Conservation (phyloP, 495 filamentous ascomycete species). For the Hypoxylon cercidicola region DNA sequence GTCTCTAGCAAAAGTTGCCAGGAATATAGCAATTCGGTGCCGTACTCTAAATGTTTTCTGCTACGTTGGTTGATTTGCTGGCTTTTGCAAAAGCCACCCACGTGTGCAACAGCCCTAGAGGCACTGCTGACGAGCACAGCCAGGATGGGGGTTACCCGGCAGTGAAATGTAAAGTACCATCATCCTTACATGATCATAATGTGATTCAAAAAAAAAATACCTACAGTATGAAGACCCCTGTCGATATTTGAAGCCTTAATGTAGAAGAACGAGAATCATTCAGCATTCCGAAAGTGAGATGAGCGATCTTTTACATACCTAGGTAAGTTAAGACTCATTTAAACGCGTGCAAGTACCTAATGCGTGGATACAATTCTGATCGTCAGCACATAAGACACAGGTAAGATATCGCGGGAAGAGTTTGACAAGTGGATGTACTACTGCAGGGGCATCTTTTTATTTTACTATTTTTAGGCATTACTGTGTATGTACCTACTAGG, state of each 20-base stretch:
- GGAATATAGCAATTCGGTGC: not conserved
- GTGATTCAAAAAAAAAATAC: no score
- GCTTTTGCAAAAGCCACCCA: conserved; percentile 10
- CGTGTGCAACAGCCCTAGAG: conserved; percentile 18
- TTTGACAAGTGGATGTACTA: conserved; percentile 10
- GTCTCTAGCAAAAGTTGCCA: no score
- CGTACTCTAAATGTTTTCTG: conserved; percentile 9
- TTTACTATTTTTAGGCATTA: conserved; percentile 26
- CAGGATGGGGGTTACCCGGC: conserved; percentile 5
- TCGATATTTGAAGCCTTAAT: not conserved
- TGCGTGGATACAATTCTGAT: conserved; percentile 21
- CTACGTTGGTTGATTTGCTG: not conserved
- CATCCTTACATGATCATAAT: no score
- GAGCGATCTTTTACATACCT: conserved; percentile 15
- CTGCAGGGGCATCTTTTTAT: conserved; percentile 18
- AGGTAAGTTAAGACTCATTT: conserved; percentile 1
- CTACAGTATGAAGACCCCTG: conserved; percentile 2
- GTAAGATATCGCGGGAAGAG: not conserved
- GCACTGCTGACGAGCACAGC: conserved; percentile 18
- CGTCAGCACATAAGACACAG: conserved; percentile 8
- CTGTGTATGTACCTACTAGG: not conserved
- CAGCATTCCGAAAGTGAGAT: conserved; percentile 8
- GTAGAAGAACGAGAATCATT: not conserved
- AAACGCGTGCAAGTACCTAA: conserved; percentile 13
- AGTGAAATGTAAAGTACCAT: not conserved